Percentiles rank a stretch among this genome's conserved stretches.
These are phyloP conservation scores for Paraphoma chrysanthemicola DNA, from an alignment of 2,329 filamentous ascomycete genomes.

Conservation along the genomic window DNA sequence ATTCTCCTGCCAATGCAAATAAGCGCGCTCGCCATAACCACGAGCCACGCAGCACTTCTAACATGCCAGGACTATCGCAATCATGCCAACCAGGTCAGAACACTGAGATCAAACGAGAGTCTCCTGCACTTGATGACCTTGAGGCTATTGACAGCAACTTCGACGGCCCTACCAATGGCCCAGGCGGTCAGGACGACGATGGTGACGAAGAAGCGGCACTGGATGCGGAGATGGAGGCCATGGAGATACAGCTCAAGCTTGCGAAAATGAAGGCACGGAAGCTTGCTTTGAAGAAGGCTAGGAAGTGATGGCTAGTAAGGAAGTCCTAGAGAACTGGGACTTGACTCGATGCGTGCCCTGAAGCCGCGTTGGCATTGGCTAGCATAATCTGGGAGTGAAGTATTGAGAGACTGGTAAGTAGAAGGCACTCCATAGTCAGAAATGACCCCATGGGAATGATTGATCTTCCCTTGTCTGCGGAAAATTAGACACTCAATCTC, in stretches of 20 bases:
- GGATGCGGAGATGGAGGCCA: conserved; percentile 17
- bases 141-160: conserved; percentile 4
- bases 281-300: conserved; percentile 6
- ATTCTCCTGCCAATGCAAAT: neutral
- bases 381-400: too few relatives aligned
- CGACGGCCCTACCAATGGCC: conserved; percentile 5
- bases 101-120: conserved; percentile 26
- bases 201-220: conserved; percentile 7
- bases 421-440: too few relatives aligned
- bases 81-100: neutral
- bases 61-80: neutral
- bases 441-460: too few relatives aligned
- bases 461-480: too few relatives aligned
- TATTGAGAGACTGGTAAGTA: too few relatives aligned
- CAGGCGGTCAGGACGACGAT: neutral
- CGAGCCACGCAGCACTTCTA: neutral
- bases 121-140: conserved; percentile 9
- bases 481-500: too few relatives aligned
- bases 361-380: too few relatives aligned
- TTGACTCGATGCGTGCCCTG: too few relatives aligned
- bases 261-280: conserved; percentile 14
- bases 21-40: neutral
- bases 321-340: neutral
- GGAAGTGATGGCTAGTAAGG: neutral
- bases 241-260: conserved; percentile 20